Evolutionary conservation across 23 red algal genomes (phyloP), one percentile per base, ranked within the genome.

Genomic region (Gracilariopsis chorda): DNA sequence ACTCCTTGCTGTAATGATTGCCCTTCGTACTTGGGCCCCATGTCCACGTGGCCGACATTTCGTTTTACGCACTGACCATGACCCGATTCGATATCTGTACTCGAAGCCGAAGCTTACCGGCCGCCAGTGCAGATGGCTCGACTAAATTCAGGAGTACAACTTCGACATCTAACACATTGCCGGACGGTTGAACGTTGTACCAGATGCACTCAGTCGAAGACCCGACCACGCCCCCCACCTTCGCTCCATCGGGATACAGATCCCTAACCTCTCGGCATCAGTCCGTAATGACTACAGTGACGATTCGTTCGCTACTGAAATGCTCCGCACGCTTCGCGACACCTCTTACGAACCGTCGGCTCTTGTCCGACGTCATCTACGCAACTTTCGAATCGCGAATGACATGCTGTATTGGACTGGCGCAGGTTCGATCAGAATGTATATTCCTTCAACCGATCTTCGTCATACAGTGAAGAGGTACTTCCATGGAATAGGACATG

Each of bases 61-160:
- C 0, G n/a, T 25, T 12, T 35, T 83, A 13, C 7, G 41, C 10
- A 83, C 17, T 7, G 51, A 83, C 23, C 79, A 83, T 34, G 81
- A 86, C 8, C 81, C 81, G 5, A 86, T 86, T 0, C 0, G 58
- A 70, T 86, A 86, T 35, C 36, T 69, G 28, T 30, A 86, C n/a
- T 65, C 81, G 1, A 86, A 86, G 39, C 48, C 56, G 10, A 67
- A 53, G 28, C 59, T 86, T 10, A n/a, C 59, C 27, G 24, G 58
- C 10, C 0, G 81, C 0, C 55, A 86, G 29, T 47, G 36, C 0
- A 30, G 81, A 6, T 86, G 81, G 56, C 3, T 86, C 21, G 58
- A 71, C 35, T 55, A 86, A 33, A 51, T 70, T 0, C 55, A 86
- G 60, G 29, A 48, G 16, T 86, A 47, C 24, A 17, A 10, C 7